Base-by-base conservation (phyloP, 768 basidiomycete species). In the Lentinula sp. region DNA sequence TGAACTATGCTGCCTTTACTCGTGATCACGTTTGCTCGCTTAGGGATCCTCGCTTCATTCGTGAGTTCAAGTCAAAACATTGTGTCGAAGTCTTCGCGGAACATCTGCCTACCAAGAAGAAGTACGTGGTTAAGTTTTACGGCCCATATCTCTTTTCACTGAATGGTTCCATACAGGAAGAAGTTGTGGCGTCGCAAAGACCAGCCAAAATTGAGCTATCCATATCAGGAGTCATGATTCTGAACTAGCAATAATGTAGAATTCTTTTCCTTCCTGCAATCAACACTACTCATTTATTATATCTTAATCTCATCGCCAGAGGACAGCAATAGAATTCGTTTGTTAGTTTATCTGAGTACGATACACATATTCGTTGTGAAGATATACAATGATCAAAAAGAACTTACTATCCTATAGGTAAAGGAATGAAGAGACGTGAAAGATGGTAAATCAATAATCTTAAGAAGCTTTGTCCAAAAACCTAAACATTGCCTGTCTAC, bases 11-110 rank as follows among this genome's bases (percentile, higher is more conserved):
- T n/a, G 16, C 34, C 39, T 51, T 37, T 15, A 16, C 10, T 57
- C 42, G 9, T 64, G 48, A 32, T 42, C 9, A 45, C 50, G 18
- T 13, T 43, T 48, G 34, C 0, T 64, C 18, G n/a, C 13, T 56
- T 31, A 95, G 93, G 95, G 96, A 98, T 69, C 96, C 96, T 28
- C 87, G 90, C 0, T 98, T 96, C 74, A 95, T 98, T 66, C 88
- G 94, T 34, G 85, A 89, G 68, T 98, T 96, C 81, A 98, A 95
- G 75, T 73, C 81, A 2, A 81, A 93, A 68, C 65, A 96, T 67
- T 93, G 91, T 66, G 67, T 89, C 6, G 95, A 98, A 68, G 84
- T 95, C 3, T 97, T 88, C 70, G 92, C 78, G 0, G 93, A 96
- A 69, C 88, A 98, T 68, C 55, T 86, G 0, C 78, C 85, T 0